Evolutionary conservation across 2,329 filamentous ascomycete species (phyloP).

Genomic region (Sclerotinia spermophila): DNA sequence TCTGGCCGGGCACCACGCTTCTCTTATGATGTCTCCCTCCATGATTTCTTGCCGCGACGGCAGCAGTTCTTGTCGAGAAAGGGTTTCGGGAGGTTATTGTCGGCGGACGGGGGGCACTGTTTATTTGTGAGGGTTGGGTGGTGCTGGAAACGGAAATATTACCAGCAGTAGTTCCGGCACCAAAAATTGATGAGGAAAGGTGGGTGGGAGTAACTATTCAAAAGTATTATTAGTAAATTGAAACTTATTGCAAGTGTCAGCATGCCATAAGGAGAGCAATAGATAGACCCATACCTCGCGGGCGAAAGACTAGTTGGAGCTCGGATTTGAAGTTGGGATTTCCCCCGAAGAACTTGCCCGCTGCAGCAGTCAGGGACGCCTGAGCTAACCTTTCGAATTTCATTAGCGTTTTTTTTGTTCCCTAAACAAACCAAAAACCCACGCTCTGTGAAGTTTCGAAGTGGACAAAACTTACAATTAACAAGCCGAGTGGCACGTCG

Average conservation of each 20-base stretch:
- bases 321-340: neutral
- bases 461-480: neutral
- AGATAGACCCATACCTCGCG: neutral
- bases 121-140: neutral
- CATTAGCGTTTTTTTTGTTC: neutral
- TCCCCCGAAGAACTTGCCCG: fast-evolving
- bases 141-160: neutral
- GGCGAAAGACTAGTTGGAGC: neutral
- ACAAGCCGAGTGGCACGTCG: neutral
- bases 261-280: neutral
- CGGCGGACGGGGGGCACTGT: neutral
- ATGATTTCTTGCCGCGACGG: neutral
- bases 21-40: neutral
- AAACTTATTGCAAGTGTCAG: neutral
- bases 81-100: neutral
- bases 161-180: neutral
- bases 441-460: neutral
- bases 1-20: neutral
- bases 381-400: neutral
- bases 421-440: neutral
- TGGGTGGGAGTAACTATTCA: neutral
- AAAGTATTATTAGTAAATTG: neutral
- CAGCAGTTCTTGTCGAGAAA: neutral
- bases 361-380: neutral
- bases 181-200: fast-evolving